phyloP scores from a whole-genome alignment of 2,329 filamentous ascomycete species.

The Trichoderma hamatum region DNA sequence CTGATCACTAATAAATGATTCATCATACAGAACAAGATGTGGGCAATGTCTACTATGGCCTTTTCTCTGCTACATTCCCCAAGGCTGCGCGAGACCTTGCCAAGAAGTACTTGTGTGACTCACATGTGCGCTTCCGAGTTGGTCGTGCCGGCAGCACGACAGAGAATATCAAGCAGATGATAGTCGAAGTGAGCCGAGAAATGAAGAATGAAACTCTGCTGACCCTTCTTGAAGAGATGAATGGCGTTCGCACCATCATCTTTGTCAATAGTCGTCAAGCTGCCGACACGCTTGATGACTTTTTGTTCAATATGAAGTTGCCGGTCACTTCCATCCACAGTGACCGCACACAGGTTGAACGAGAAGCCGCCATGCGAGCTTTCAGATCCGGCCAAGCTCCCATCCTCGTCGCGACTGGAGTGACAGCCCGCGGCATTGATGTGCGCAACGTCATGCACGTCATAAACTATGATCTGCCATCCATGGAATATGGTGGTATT shows the following conservation, averaged over 20 bases:
- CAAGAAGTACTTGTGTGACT: conserved; percentile 70
- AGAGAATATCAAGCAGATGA: conserved; percentile 76
- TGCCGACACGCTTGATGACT: conserved; percentile 87
- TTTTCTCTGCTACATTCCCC: conserved; percentile 96
- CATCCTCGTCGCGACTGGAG: conserved; percentile 82
- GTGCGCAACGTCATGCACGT: conserved; percentile 86
- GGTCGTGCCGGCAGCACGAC: conserved; percentile 85
- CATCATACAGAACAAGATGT: conserved; percentile 68
- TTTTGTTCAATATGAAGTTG: conserved; percentile 75
- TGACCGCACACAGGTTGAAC: conserved; percentile 85
- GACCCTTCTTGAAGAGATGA: conserved; percentile 70
- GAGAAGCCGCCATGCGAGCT: conserved; percentile 85
- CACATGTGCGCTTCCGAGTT: conserved; percentile 80
- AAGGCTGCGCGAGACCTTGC: conserved; percentile 77
- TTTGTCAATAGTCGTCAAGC: conserved; percentile 83
- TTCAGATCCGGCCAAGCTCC: conserved; percentile 77
- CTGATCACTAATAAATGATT: conserved; percentile 2
- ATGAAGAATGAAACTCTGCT: conserved; percentile 72
- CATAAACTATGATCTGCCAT: conserved; percentile 90
- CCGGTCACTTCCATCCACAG: conserved; percentile 88
- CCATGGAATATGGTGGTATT: conserved; percentile 76
- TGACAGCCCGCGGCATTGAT: conserved; percentile 87
- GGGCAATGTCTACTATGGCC: conserved; percentile 68
- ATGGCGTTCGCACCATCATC: conserved; percentile 78
- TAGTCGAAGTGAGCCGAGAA: conserved; percentile 67